Conservation (phyloP, 148 eudicot species). For the Rhododendron henanense region DNA sequence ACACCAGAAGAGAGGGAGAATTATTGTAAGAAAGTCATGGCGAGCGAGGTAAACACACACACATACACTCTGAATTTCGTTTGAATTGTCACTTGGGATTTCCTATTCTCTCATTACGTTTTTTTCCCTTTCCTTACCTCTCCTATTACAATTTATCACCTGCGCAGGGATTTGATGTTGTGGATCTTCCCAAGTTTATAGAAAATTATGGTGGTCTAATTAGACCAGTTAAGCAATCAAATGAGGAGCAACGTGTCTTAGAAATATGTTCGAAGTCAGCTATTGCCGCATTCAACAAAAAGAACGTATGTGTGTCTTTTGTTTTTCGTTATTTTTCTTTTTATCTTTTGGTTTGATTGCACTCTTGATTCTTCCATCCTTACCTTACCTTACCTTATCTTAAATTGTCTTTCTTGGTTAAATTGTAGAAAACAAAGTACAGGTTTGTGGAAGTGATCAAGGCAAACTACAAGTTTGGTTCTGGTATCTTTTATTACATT, state of each 20-base stretch:
- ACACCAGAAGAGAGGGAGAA: neutral
- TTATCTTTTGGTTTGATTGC: neutral
- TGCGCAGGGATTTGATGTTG: neutral
- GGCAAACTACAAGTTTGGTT: neutral
- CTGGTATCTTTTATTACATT: neutral
- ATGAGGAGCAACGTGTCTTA: neutral
- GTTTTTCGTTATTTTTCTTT: too few species aligned
- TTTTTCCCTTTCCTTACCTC: neutral
- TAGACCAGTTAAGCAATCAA: neutral
- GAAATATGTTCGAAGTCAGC: neutral
- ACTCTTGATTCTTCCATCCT: neutral
- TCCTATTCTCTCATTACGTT: neutral
- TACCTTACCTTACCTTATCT: neutral
- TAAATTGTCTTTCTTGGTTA: neutral
- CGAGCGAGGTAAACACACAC: neutral
- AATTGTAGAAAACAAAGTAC: neutral
- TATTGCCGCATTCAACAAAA: neutral
- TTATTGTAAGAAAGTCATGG: neutral
- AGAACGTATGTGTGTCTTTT: neutral
- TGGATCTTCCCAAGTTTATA: neutral
- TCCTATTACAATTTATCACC: neutral
- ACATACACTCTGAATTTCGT: neutral
- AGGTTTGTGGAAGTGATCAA: neutral
- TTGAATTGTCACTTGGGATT: neutral
- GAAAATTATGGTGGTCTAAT: neutral